Evolutionary conservation across 495 filamentous ascomycete genomes (phyloP), one percentile per base, ranked within the genome.

Genomic region (Durotheca rogersii): DNA sequence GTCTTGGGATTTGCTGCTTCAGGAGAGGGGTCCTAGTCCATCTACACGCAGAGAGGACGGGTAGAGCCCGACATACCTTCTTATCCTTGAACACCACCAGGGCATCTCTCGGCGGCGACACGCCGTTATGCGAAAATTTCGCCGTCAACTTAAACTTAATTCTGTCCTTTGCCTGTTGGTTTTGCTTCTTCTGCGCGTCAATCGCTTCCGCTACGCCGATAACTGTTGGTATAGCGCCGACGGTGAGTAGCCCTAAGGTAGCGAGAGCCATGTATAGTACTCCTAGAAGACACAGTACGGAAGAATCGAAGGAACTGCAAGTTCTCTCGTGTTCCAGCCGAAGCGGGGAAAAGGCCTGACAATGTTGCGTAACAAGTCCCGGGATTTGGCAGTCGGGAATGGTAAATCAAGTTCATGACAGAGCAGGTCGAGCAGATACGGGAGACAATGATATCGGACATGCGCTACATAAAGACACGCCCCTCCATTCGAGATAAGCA

Each of bases 141-240:
- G 65, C 66, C 14, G 73, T 73, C 29, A 78, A 52, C 41, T 71
- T 63, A 51, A 78, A 78, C 59, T 76, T 78, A 49, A 69, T 69
- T 46, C 74, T 73, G n/a, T 75, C 73, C 44, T 78, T 78, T 14
- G 68, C 67, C 25, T 71, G 68, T n/a, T 64, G 60, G 55, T 78
- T 65, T 39, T 67, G 64, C 39, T 74, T 75, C 53, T 78, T 76
- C 56, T 78, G 74, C 7, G 73, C 74, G 53, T 73, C 73, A 35
- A 78, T 58, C 4, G 73, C 74, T 50, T 76, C 67, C 37, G 72
- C 72, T 51, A 76, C 72, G 7, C 74, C 74, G 19, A 76, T 75
- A 7, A 72, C 72, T 10, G 74, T 78, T 41, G 74, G 74, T 41
- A 78, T 78, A 15, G 64, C 67, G 17, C 69, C 63, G 32, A 78